phyloP scores from a whole-genome alignment of 441 rosid species.

The Aquilaria agallochum region DNA sequence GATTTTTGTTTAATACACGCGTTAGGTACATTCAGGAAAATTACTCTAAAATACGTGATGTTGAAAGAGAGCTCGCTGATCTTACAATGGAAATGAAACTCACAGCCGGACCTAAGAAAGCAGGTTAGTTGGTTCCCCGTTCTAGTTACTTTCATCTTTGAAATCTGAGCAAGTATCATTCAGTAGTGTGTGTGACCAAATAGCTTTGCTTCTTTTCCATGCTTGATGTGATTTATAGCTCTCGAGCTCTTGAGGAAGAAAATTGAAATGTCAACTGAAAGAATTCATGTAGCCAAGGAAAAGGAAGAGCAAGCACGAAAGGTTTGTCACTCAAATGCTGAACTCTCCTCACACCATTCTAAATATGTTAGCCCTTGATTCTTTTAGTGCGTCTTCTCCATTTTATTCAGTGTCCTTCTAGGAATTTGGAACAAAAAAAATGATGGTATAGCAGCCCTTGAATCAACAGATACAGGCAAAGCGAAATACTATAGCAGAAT shows the following conservation, averaged over 20 bases:
- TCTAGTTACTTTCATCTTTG: constrained; percentile 7
- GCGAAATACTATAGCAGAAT: no score
- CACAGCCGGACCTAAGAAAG: constrained; percentile 93
- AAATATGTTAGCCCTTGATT: no score
- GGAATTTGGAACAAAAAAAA: no score
- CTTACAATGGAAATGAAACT: constrained; percentile 89
- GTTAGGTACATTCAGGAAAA: constrained; percentile 84
- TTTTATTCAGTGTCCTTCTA: no score
- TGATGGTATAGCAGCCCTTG: no score
- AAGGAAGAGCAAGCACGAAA: constrained; percentile 79
- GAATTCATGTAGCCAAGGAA: constrained; percentile 59
- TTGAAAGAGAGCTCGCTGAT: constrained; percentile 77
- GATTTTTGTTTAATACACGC: background rate
- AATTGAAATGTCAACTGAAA: constrained; percentile 73
- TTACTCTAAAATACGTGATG: constrained; percentile 78
- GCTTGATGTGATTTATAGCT: constrained; percentile 38
- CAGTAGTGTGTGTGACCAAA: constrained; percentile 13
- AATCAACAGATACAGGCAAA: no score
- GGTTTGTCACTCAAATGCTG: constrained; percentile 36
- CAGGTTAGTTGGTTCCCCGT: constrained; percentile 41
- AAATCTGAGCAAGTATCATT: constrained; percentile 1
- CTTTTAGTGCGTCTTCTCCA: no score
- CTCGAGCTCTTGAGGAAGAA: constrained; percentile 88
- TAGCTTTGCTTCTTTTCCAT: constrained; percentile 19
- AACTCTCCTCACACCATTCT: no score